A percentile compares a stretch with the other conserved stretches of the same genome.
These are phyloP conservation scores for Cyberlindnera meyerae DNA, from an alignment of 805 yeast species.

Conservation along the genomic window DNA sequence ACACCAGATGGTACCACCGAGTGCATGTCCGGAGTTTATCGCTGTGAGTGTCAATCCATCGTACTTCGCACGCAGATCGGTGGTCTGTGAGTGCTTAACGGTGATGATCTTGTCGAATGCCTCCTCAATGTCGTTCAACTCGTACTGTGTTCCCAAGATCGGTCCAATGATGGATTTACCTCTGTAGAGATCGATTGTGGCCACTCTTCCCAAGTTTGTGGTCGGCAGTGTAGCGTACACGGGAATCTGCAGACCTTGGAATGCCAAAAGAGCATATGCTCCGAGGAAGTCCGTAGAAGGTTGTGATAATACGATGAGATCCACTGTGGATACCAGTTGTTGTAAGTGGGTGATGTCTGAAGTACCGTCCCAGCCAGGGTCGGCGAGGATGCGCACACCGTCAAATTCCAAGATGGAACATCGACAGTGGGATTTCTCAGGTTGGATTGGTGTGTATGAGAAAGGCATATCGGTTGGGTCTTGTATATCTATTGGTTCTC, in stretches of 20 bases:
- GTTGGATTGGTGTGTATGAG: conserved; percentile 25
- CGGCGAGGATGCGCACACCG: conserved; percentile 53
- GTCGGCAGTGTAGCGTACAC: conserved; percentile 90
- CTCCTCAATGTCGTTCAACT: conserved; percentile 69
- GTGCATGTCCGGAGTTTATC: conserved; percentile 83
- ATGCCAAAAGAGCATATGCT: conserved; percentile 67
- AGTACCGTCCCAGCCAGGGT: conserved; percentile 70
- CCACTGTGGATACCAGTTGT: conserved; percentile 43
- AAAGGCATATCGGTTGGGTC: conserved; percentile 21
- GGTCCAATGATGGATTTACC: conserved; percentile 76
- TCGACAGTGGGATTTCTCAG: conserved; percentile 19
- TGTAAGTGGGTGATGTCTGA: conserved; percentile 39
- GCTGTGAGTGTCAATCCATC: conserved; percentile 71
- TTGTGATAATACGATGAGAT: conserved; percentile 78
- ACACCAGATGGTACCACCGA: conserved; percentile 93
- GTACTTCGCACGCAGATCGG: conserved; percentile 52
- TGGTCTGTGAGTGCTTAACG: conserved; percentile 76
- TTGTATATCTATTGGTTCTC: too few species aligned
- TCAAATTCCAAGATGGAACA: conserved; percentile 58
- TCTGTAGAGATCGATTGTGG: conserved; percentile 80
- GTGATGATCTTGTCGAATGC: conserved; percentile 67
- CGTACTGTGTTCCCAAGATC: conserved; percentile 47
- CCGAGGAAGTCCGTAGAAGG: conserved; percentile 77
- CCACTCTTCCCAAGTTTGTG: conserved; percentile 74
- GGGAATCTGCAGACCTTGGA: conserved; percentile 58